phyloP scores from a whole-genome alignment of 306 rosid genomes.

The Pachyrhizus erosus region DNA sequence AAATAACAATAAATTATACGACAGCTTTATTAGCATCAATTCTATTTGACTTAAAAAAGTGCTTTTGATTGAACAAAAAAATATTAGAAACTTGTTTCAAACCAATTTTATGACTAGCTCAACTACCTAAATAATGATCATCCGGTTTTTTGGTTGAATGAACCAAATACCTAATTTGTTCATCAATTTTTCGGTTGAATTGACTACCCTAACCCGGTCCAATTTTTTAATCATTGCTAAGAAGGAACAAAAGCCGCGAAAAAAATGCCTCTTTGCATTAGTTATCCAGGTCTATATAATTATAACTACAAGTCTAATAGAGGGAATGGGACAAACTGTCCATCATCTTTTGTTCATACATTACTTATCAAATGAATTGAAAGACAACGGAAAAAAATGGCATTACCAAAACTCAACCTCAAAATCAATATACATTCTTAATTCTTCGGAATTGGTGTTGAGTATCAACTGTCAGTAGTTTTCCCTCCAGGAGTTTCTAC shows the following conservation, averaged over 20 bases:
- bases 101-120: too few relatives aligned
- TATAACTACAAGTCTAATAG: not conserved
- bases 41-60: not conserved
- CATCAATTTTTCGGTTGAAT: not conserved
- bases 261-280: not conserved
- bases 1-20: not conserved
- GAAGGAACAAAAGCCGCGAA: constrained; percentile 4
- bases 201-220: not conserved
- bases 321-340: constrained; percentile 10
- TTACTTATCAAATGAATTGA: not conserved
- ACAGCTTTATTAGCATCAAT: not conserved
- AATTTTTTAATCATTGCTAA: not conserved
- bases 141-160: not conserved
- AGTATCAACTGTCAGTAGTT: constrained; percentile 48
- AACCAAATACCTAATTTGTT: not conserved
- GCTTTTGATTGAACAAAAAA: not conserved
- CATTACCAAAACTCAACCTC: constrained; percentile 32
- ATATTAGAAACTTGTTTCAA: not conserved
- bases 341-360: constrained; percentile 2
- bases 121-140: not conserved
- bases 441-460: constrained; percentile 25
- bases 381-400: constrained; percentile 10
- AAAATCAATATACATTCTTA: constrained; percentile 15
- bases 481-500: constrained; percentile 47
- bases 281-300: not conserved